Conservation (phyloP, 768 basidiomycete genomes). For the Trametes punicea region DNA sequence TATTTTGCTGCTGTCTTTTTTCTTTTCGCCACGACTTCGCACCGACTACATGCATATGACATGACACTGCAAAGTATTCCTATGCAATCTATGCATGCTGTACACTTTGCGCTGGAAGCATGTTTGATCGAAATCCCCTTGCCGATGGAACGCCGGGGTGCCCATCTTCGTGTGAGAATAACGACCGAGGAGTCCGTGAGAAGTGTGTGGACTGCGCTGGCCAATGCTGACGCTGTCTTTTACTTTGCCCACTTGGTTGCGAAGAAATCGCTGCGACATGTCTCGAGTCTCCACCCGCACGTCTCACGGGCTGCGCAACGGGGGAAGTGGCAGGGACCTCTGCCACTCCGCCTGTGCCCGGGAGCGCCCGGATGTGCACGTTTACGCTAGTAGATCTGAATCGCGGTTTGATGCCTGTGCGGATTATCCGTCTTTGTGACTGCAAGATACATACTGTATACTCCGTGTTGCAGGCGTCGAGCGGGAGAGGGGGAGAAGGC, state of each 20-base stretch:
- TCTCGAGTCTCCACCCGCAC: neutral
- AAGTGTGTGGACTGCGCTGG: neutral
- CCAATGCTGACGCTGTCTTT: neutral
- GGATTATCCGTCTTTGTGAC: no score
- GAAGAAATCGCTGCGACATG: neutral
- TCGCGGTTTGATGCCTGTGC: no score
- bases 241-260: conserved; percentile 4
- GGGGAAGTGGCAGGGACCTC: neutral
- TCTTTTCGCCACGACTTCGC: conserved; percentile 18
- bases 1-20: conserved; percentile 28
- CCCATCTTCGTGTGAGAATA: neutral
- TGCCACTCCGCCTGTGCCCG: neutral
- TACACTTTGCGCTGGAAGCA: conserved; percentile 4
- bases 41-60: conserved; percentile 30
- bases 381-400: no score
- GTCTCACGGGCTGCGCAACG: conserved; percentile 6
- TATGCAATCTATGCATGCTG: conserved; percentile 33
- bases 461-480: neutral
- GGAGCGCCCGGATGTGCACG: no score
- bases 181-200: neutral
- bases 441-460: neutral
- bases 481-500: neutral
- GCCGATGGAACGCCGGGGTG: neutral
- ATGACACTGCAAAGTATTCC: conserved; percentile 25
- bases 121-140: neutral